Base-by-base conservation (phyloP, 2,329 filamentous ascomycete genomes). In the Tympanopsis confertula region DNA sequence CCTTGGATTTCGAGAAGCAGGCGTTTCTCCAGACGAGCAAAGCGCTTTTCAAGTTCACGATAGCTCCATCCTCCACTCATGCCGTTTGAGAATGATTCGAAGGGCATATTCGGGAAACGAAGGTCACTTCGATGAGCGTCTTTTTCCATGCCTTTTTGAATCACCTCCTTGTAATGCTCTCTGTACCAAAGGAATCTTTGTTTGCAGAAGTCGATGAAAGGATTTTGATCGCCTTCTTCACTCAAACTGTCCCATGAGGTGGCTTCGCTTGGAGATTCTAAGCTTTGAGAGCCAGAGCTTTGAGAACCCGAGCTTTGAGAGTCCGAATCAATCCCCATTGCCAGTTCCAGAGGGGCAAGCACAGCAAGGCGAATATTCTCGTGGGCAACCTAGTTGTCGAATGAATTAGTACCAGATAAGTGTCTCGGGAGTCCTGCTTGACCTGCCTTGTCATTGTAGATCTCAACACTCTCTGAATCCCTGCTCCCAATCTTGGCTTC, bases 141-240 rank as follows among this genome's bases (percentile, higher is more conserved):
- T 33, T 39, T 80, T 73, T 46, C 84, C 75, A 19, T 63, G 56
- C 79, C 82, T 42, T 77, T 69, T 26, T 77, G 68, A 37, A 94
- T 78, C 1, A 81, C 71, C 3, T 71, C 64, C 17, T 91, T 64
- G 52, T 96, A 96, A 3, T 83, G 83, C 46, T 93, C 83, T 56
- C 85, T 94, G 60, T 96, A 96, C 91, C 91, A 96, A 13, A 96
- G 65, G 53, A 96, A 95, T 1, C 88, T 78, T 26, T 83, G 78
- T 59, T 96, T 96, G 68, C 82, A 85, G 4, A 94, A 66, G 51
- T 96, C 89, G 46, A 78, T 81, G 62, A 96, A 96, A 0, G 87
- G 86, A 46, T 94, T 83, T 56, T 86, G 94, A 0, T 74, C 69
- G 1, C 73, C 52, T 5, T 51, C 58, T 1, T 58, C 54, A 29